These are phyloP conservation scores for Wickerhamiella sergipiensis DNA, from an alignment of 805 yeast genomes.

Conservation along the genomic window DNA sequence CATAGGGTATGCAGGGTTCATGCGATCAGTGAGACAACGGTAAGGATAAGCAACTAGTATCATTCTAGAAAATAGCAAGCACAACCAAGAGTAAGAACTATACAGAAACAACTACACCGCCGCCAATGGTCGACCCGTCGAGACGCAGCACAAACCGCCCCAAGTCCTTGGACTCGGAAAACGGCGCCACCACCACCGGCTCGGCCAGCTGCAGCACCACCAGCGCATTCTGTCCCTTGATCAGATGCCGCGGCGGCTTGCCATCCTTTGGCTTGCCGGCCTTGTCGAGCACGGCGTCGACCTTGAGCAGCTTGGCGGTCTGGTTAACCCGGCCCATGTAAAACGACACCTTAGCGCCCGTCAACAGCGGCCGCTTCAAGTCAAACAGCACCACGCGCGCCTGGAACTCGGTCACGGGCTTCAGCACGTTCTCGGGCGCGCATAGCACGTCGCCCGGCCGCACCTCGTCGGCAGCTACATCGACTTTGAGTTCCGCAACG, in stretches of 20 bases:
- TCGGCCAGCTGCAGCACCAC: conserved; percentile 41
- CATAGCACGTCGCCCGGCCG: conserved; percentile 58
- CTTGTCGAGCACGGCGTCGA: conserved; percentile 26
- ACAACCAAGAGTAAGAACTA: no score
- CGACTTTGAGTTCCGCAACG: conserved; percentile 34
- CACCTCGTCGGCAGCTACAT: conserved; percentile 30
- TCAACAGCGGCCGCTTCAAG: conserved; percentile 53
- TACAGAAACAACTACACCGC: conserved; percentile 32
- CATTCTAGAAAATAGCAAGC: no score
- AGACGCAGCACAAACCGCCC: conserved; percentile 59
- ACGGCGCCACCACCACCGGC: conserved; percentile 40
- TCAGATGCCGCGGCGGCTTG: conserved; percentile 38
- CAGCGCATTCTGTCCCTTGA: conserved; percentile 43
- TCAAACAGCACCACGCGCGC: conserved; percentile 55
- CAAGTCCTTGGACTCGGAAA: conserved; percentile 34
- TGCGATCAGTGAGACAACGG: no score
- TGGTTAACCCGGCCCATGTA: conserved; percentile 64
- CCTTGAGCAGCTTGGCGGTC: conserved; percentile 49
- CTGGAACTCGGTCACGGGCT: conserved; percentile 34
- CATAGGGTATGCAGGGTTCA: neutral
- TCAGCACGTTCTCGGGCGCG: conserved; percentile 32
- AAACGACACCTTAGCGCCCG: conserved; percentile 65
- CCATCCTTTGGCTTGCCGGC: conserved; percentile 25
- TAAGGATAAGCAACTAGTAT: no score
- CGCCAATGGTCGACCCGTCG: conserved; percentile 59